Conservation (phyloP, 306 rosid genomes). For the Prosopis cineraria region DNA sequence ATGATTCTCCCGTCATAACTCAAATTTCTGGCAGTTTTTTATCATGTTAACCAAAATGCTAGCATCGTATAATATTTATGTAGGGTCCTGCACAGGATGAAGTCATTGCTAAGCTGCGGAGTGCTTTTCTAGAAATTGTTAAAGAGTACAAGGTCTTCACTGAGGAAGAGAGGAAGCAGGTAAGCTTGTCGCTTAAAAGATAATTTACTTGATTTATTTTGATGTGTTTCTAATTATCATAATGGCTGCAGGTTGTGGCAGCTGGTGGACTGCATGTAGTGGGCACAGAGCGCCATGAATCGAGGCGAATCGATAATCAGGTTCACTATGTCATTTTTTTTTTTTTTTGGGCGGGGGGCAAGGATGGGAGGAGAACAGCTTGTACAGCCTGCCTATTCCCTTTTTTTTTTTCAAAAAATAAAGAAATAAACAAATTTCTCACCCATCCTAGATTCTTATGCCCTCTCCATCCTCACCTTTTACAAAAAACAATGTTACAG, state of each 20-base stretch:
- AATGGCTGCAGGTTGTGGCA: constrained; percentile 69
- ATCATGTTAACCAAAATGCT: constrained; percentile 17
- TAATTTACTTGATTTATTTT: constrained; percentile 24
- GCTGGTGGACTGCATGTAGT: constrained; percentile 98
- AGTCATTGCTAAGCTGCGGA: constrained; percentile 78
- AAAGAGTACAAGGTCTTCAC: constrained; percentile 86
- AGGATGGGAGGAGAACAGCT: background rate
- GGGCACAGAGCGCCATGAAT: constrained; percentile 96
- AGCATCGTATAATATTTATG: constrained; percentile 25
- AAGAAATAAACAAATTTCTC: background rate
- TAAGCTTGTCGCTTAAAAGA: constrained; percentile 32
- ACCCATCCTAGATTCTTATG: background rate
- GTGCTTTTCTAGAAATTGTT: constrained; percentile 75
- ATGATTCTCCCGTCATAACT: constrained; percentile 27
- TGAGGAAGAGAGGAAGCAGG: constrained; percentile 90
- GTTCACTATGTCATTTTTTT: constrained; percentile 46
- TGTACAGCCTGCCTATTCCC: background rate
- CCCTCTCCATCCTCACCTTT: constrained; percentile 23
- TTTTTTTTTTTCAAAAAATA: background rate
- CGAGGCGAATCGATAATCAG: constrained; percentile 96
- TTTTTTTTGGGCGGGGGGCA: constrained; percentile 12
- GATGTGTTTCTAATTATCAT: constrained; percentile 33
- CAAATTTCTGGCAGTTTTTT: background rate
- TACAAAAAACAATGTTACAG: constrained; percentile 6
- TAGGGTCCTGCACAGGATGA: constrained; percentile 95